These are phyloP conservation scores for Torulaspora indica DNA, from an alignment of 805 yeast species.

Conservation along the genomic window DNA sequence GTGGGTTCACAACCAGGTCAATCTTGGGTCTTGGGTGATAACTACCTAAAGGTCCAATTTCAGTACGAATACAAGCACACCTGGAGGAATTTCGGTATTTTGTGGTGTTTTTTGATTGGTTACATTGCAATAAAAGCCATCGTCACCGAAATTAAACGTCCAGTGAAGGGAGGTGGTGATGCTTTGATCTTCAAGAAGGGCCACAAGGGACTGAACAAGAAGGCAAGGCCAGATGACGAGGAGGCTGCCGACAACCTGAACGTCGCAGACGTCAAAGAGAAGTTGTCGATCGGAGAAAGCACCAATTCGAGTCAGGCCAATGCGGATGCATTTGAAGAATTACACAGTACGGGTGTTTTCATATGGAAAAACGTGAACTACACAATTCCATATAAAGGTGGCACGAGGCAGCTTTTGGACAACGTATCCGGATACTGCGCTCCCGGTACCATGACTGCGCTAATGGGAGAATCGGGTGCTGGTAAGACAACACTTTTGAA, in stretches of 20 bases:
- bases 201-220: slow-evolving; percentile 27
- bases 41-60: slow-evolving; percentile 47
- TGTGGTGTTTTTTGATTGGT: slow-evolving; percentile 42
- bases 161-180: slow-evolving; percentile 35
- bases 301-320: slow-evolving; percentile 8
- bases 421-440: slow-evolving; percentile 43
- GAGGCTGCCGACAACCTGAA: slow-evolving; percentile 18
- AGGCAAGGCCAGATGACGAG: slow-evolving; percentile 14
- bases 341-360: slow-evolving; percentile 33
- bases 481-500: slow-evolving; percentile 58
- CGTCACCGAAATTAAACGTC: slow-evolving; percentile 25
- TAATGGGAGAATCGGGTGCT: slow-evolving; percentile 64
- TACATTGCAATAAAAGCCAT: slow-evolving; percentile 21
- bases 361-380: slow-evolving; percentile 35
- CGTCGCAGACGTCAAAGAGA: slow-evolving; percentile 17
- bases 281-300: slow-evolving; percentile 14
- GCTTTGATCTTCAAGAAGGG: slow-evolving; percentile 51
- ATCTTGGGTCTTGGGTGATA: slow-evolving; percentile 52
- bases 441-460: slow-evolving; percentile 57
- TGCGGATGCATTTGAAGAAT: slow-evolving; percentile 22
- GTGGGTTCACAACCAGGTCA: slow-evolving; percentile 58
- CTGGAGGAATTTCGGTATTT: slow-evolving; percentile 79
- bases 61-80: slow-evolving; percentile 52
- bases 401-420: slow-evolving; percentile 49
- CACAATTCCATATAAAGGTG: slow-evolving; percentile 36